Evolutionary conservation across 345 rosid genomes (phyloP).

Genomic region (rapeseed (Brassica napus)): Da-Ae NC_063439.1:9561501-9562000

Average conservation of each 20-base stretch:
- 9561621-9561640: too few relatives aligned
- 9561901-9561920: constrained; percentile 24
- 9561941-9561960: constrained; percentile 33
- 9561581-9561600: too few relatives aligned
- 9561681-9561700: too few relatives aligned
- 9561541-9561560: too few relatives aligned
- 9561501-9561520: too few relatives aligned
- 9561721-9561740: too few relatives aligned
- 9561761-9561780: constrained; percentile 18
- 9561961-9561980: constrained; percentile 37
- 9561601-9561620: too few relatives aligned
- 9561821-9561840: background rate
- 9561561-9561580: too few relatives aligned
- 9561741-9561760: background rate
- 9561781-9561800: constrained; percentile 10
- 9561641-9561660: too few relatives aligned
- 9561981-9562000: constrained; percentile 25
- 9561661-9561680: too few relatives aligned
- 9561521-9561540: too few relatives aligned
- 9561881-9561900: constrained; percentile 6
- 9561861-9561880: background rate
- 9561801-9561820: background rate
- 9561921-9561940: constrained; percentile 34
- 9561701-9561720: too few relatives aligned
- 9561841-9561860: background rate